phyloP scores from a whole-genome alignment of 352 stramenopile species.

The Phytopythium mirpurense region DNA sequence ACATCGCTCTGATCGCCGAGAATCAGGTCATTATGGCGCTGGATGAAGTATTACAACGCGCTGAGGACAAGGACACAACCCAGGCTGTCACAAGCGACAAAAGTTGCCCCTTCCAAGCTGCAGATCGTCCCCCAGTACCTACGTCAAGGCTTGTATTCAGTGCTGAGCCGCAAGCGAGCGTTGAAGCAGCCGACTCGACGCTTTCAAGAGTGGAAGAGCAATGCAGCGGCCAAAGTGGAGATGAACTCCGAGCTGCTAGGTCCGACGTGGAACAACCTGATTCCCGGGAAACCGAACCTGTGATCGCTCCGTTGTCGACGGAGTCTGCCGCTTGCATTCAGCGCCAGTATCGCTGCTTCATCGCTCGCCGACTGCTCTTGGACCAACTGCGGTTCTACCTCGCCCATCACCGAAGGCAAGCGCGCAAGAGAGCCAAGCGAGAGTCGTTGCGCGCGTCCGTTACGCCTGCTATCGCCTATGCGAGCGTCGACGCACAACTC shows the following conservation, averaged over 20 bases:
- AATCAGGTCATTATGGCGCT: too few species aligned
- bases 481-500: background rate
- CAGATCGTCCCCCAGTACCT: too few species aligned
- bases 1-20: too few species aligned
- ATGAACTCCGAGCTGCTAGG: too few species aligned
- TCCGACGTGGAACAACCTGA: too few species aligned
- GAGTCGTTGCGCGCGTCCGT: slow-evolving; percentile 7
- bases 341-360: slow-evolving; percentile 33
- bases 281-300: background rate
- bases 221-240: too few species aligned
- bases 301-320: background rate
- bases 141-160: background rate
- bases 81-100: too few species aligned
- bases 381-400: slow-evolving; percentile 40
- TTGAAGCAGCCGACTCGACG: background rate
- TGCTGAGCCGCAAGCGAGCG: background rate
- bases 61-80: too few species aligned
- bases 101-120: too few species aligned
- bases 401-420: slow-evolving; percentile 23
- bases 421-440: slow-evolving; percentile 16
- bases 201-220: too few species aligned
- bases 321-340: slow-evolving; percentile 17
- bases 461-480: background rate
- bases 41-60: too few species aligned
- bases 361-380: slow-evolving; percentile 19